phyloP scores from a whole-genome alignment of 2,329 filamentous ascomycete genomes.

The Cytospora piceicola region DNA sequence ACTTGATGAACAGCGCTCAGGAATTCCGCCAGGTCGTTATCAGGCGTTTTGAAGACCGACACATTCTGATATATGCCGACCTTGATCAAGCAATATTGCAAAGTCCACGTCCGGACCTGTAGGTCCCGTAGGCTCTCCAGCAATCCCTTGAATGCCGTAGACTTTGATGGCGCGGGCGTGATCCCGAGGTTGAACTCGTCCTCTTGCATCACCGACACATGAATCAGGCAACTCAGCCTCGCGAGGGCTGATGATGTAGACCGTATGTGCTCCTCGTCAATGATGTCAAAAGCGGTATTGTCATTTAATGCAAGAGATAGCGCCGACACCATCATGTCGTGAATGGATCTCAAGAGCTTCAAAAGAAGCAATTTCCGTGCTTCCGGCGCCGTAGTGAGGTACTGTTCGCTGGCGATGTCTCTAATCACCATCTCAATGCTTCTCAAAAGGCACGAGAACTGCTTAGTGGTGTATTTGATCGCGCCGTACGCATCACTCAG shows the following conservation, averaged over 20 bases:
- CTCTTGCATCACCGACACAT: conserved; percentile 79
- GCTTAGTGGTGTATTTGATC: conserved; percentile 85
- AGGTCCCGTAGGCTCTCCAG: conserved; percentile 80
- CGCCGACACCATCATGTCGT: conserved; percentile 74
- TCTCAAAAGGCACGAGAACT: conserved; percentile 83
- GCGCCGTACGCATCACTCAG: conserved; percentile 86
- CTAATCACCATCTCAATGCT: conserved; percentile 81
- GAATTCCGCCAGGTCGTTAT: conserved; percentile 77
- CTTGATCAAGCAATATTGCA: conserved; percentile 81
- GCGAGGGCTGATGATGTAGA: conserved; percentile 73
- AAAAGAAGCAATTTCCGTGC: conserved; percentile 74
- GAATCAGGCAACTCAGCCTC: conserved; percentile 73
- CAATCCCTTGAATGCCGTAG: conserved; percentile 60
- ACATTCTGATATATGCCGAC: conserved; percentile 71
- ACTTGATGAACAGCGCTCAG: conserved; percentile 82
- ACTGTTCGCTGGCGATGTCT: conserved; percentile 65
- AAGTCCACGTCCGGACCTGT: conserved; percentile 84
- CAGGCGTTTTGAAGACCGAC: conserved; percentile 65
- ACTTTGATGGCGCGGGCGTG: conserved; percentile 60
- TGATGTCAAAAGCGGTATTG: conserved; percentile 74
- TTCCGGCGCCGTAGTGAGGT: conserved; percentile 60
- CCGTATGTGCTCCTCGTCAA: conserved; percentile 78
- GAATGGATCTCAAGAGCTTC: conserved; percentile 76
- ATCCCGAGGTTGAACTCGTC: conserved; percentile 84
- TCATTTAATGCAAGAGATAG: conserved; percentile 72